Evolutionary conservation across 805 yeast species (phyloP).

Genomic region (Kodamaea leandrae): DNA sequence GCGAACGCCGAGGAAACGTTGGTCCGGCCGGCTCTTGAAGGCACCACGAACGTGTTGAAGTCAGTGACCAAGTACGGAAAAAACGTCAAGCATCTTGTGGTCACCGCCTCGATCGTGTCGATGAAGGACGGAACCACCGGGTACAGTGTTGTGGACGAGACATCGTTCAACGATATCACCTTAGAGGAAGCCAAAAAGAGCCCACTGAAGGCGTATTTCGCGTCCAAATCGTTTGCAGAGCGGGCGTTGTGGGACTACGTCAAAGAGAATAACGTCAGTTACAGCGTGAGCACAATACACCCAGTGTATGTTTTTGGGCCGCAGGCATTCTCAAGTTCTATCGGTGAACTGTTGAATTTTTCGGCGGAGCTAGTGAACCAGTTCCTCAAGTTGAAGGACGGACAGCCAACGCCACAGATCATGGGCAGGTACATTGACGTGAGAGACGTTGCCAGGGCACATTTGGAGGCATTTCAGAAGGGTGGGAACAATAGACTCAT

Average conservation of each 20-base stretch:
- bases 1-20: constrained; percentile 47
- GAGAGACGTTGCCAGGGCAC: constrained; percentile 17
- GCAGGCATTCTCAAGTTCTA: constrained; percentile 15
- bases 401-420: not conserved
- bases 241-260: constrained; percentile 18
- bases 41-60: constrained; percentile 50
- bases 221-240: constrained; percentile 14
- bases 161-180: constrained; percentile 15
- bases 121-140: constrained; percentile 21
- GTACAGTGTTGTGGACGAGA: constrained; percentile 12
- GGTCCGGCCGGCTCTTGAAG: constrained; percentile 54
- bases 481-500: constrained; percentile 29
- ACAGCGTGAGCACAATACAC: constrained; percentile 9
- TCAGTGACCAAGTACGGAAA: constrained; percentile 46
- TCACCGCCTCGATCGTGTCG: constrained; percentile 56
- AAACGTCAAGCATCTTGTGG: constrained; percentile 41
- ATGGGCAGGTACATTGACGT: constrained; percentile 22
- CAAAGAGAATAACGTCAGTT: constrained; percentile 8
- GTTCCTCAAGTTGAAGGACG: constrained; percentile 10
- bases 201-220: constrained; percentile 13
- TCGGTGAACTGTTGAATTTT: constrained; percentile 13
- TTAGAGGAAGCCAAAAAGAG: constrained; percentile 17
- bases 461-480: constrained; percentile 14
- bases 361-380: constrained; percentile 14
- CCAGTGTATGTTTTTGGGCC: constrained; percentile 29